These are phyloP conservation scores for Aegilops speltoides DNA, from an alignment of 176 grass and related monocot genomes.

Conservation along the genomic window DNA sequence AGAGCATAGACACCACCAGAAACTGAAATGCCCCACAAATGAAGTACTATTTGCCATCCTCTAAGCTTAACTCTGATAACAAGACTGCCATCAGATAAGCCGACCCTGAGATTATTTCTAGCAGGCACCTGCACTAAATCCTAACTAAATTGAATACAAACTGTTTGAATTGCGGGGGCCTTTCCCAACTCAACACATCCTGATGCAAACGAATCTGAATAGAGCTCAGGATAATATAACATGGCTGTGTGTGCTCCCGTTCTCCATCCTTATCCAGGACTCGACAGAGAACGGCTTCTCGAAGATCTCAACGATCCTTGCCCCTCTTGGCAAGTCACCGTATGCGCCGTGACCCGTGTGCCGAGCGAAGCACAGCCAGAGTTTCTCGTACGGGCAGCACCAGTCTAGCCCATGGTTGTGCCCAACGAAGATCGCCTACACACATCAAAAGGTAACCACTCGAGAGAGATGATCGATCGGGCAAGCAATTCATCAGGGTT, in stretches of 20 bases:
- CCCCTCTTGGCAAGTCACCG: slow-evolving; percentile 66
- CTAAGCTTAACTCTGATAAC: no score
- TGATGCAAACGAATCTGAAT: no score
- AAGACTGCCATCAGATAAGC: no score
- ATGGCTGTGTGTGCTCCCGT: slow-evolving; percentile 58
- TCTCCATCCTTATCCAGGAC: slow-evolving; percentile 91
- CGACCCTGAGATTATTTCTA: no score
- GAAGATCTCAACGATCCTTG: slow-evolving; percentile 8
- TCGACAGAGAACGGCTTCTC: slow-evolving; percentile 39
- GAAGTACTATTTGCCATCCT: no score
- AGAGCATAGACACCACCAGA: no score
- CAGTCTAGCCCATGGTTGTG: slow-evolving; percentile 94
- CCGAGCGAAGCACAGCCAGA: slow-evolving; percentile 82
- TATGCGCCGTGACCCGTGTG: slow-evolving; percentile 86
- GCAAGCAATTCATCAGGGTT: not conserved
- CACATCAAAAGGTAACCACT: not conserved
- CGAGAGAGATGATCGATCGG: not conserved
- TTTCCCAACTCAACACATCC: no score
- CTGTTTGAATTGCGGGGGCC: no score
- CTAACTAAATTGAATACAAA: no score
- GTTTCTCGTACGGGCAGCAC: slow-evolving; percentile 73
- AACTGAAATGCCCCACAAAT: no score
- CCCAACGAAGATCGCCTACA: slow-evolving; percentile 78
- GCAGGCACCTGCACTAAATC: no score
- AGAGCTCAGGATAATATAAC: not conserved